These are phyloP conservation scores for Fusarium nematophilum DNA, from an alignment of 2,329 filamentous ascomycete genomes.

Conservation along the genomic window DNA sequence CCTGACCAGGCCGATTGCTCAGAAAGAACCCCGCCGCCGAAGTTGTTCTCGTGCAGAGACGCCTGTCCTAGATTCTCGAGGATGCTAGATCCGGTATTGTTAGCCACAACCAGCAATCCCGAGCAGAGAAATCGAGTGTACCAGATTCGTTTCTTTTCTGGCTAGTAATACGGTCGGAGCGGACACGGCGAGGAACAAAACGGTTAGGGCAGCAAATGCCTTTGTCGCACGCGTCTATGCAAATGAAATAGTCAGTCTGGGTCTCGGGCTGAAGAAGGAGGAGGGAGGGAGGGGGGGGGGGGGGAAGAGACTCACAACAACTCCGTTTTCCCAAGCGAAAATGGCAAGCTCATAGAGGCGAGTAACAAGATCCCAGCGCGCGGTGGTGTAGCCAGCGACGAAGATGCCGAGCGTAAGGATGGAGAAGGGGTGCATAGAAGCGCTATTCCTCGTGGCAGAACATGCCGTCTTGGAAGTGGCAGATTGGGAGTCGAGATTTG, in stretches of 20 bases:
- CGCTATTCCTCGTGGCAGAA: slow-evolving; percentile 55
- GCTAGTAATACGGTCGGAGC: slow-evolving; percentile 88
- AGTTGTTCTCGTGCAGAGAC: slow-evolving; percentile 97
- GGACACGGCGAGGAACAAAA: slow-evolving; percentile 86
- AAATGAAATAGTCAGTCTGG: slow-evolving; percentile 9
- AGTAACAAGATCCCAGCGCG: slow-evolving; percentile 98
- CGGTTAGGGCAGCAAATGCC: slow-evolving; percentile 83
- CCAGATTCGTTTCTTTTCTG: slow-evolving; percentile 80
- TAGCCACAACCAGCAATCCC: slow-evolving; percentile 37
- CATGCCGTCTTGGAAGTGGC: slow-evolving; percentile 53
- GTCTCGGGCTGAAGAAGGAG: too few species aligned
- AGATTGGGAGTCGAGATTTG: slow-evolving; percentile 13
- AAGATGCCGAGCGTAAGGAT: slow-evolving; percentile 97
- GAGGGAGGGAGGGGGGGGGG: slow-evolving; percentile 4
- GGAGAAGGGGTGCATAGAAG: slow-evolving; percentile 97
- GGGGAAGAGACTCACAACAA: slow-evolving; percentile 74
- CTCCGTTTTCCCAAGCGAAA: slow-evolving; percentile 98
- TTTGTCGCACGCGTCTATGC: slow-evolving; percentile 83
- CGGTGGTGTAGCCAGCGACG: slow-evolving; percentile 99
- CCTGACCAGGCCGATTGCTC: slow-evolving; percentile 50
- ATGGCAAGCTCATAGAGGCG: slow-evolving; percentile 96
- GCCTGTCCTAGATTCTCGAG: slow-evolving; percentile 79
- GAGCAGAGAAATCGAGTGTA: slow-evolving; percentile 57
- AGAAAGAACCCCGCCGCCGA: slow-evolving; percentile 94
- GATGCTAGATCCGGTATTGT: slow-evolving; percentile 70